Base-by-base conservation (phyloP, 805 yeast genomes). In the Wickerhamiella shivajii region DNA sequence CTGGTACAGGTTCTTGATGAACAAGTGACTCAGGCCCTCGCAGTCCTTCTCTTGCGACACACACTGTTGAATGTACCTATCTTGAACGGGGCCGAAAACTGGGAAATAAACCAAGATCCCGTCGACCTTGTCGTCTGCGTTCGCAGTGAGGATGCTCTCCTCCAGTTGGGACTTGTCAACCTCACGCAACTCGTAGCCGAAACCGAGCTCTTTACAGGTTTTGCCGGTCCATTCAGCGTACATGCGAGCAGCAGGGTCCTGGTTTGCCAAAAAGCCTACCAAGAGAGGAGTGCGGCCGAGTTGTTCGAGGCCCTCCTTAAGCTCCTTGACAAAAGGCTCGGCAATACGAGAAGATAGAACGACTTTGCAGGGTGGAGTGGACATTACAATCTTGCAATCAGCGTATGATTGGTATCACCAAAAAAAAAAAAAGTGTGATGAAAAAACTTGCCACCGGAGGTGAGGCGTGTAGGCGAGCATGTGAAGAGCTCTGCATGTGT, bases 31-130 rank as follows among this genome's bases (percentile, higher is more conserved):
- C 47, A 90, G 63, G 2, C 98, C 98, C 57, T 90, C 98, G 16
- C 90, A 97, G 49, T 90, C 98, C 55, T 90, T 90, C 40, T 81
- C 87, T 24, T 75, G 63, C n/a, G 84, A 63, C 13, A 90, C 85
- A 40, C 84, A 78, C 58, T 90, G 97, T 59, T 90, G 97, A 38
- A 90, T 58, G 55, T 90, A 90, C 57, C 80, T 93, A 56, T 90
- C 98, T 58, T 90, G 97, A 39, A 80, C 71, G 51, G 81, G 80
- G 3, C 94, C 95, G 57, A 81, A 90, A 2, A 90, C 97, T 0
- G 98, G 98, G 68, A 87, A 90, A 55, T 90, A 90, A 11, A 90
- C 87, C 79, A 90, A 84, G 44, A 90, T 90, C 16, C 97, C 98
- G 51, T 84, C 75, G 24, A 87, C 80, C 1, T 53, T 45, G 36